Percentiles rank a stretch among this genome's conserved stretches.
Evolutionary conservation across 441 rosid species (phyloP).

Genomic region (Hura crepitans): DNA sequence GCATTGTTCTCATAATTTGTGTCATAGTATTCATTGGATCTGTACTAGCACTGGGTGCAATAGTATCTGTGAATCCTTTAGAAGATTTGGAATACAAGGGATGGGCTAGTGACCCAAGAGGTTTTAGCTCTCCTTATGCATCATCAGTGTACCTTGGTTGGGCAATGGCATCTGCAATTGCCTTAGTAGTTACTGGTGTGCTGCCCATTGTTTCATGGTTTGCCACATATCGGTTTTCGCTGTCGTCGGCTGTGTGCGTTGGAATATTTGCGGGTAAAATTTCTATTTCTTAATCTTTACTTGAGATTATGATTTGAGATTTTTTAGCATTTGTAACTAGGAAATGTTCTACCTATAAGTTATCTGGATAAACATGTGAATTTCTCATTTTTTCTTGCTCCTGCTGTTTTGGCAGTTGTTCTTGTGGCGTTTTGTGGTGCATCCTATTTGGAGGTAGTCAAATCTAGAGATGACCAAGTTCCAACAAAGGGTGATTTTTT

Average conservation of each 20-base stretch:
- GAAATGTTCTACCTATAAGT: constrained; percentile 7
- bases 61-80: constrained; percentile 86
- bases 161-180: constrained; percentile 97
- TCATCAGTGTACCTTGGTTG: constrained; percentile 95
- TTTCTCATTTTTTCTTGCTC: constrained; percentile 23
- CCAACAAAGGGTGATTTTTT: constrained; percentile 94
- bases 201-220: constrained; percentile 99
- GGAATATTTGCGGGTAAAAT: constrained; percentile 81
- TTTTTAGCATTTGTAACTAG: constrained; percentile 16
- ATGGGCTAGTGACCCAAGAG: constrained; percentile 59
- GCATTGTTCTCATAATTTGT: constrained; percentile 65
- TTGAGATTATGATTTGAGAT: constrained; percentile 8
- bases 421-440: constrained; percentile 92
- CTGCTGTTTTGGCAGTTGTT: constrained; percentile 59
- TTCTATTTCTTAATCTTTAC: constrained; percentile 14
- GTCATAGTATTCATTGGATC: constrained; percentile 68
- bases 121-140: constrained; percentile 74
- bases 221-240: constrained; percentile 87
- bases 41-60: constrained; percentile 78
- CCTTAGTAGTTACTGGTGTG: constrained; percentile 85
- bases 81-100: constrained; percentile 79
- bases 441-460: constrained; percentile 88
- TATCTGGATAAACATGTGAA: constrained; percentile 13
- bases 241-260: constrained; percentile 84
- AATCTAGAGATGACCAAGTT: constrained; percentile 80